Evolutionary conservation across 805 yeast genomes (phyloP), one percentile per base, ranked within the genome.

Genomic region (Saccharomycopsis microspora): DNA sequence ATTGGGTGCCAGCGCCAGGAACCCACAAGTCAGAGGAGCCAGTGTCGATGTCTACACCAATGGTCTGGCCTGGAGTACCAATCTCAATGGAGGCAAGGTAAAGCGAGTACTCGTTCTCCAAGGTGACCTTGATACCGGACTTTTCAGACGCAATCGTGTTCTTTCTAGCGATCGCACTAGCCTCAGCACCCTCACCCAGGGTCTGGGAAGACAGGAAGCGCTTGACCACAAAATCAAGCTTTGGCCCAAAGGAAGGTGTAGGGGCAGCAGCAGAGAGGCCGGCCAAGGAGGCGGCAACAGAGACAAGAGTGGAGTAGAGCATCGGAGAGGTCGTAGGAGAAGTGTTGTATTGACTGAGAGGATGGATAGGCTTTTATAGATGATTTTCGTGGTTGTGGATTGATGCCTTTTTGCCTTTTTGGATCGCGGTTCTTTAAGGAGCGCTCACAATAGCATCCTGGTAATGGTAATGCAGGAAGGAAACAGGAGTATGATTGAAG

Each of bases 21-120:
- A 59, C 62, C 64, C 64, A 61, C 40, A 60, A 53, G 46, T 62
- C 64, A n/a, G 63, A 58, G 29, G 64, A 61, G 2, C 65, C 65
- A 33, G 65, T 62, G 43, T 62, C 65, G 19, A 62, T 43, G n/a
- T 48, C 55, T 27, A 61, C 62, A 7, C 47, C 19, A 32, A 58
- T 46, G 10, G 50, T 48, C 42, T 60, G 61, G 3, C 40, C 37
- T 42, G 59, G 54, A 11, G 63, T 55, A 32, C 64, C 64, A 34
- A 61, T 51, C 27, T 58, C 53, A 3, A 63, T 64, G 30, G 58
- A 57, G 10, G 69, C 57, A 9, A 54, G 35, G 32, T 52, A 54
- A 42, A 46, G 37, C 7, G 47, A 34, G 39, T 49, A 49, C 19
- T 43, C 47, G 30, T 49, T 49, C 39, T 49, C 49, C 30, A 49